Evolutionary conservation across 805 yeast species (phyloP).

Genomic region (Kodamaea laetipori): DNA sequence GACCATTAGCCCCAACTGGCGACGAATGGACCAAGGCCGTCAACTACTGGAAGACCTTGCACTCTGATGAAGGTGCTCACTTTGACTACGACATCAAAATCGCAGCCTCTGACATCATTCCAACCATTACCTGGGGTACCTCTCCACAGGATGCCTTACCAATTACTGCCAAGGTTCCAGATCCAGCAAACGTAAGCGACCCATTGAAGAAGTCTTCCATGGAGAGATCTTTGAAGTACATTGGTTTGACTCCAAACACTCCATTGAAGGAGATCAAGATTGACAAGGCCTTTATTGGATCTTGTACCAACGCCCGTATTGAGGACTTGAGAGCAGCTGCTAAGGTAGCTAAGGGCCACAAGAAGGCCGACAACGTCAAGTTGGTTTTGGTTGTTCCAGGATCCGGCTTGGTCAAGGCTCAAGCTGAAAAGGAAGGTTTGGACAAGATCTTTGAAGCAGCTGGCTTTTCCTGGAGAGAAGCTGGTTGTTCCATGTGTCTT

Average conservation of each 20-base stretch:
- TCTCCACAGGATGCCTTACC: conserved; percentile 99
- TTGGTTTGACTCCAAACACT: conserved; percentile 85
- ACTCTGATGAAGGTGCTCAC: conserved; percentile 85
- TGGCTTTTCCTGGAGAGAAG: conserved; percentile 99
- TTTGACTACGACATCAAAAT: conserved; percentile 84
- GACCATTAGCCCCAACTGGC: conserved; percentile 94
- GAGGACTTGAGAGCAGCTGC: conserved; percentile 98
- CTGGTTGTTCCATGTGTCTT: conserved; percentile 99
- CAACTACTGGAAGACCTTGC: conserved; percentile 84
- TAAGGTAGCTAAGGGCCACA: conserved; percentile 83
- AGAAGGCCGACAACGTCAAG: conserved; percentile 78
- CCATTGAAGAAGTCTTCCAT: conserved; percentile 79
- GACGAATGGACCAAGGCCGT: conserved; percentile 95
- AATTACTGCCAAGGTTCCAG: conserved; percentile 86
- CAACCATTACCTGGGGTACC: conserved; percentile 99
- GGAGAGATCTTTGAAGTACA: conserved; percentile 88
- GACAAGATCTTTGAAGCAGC: conserved; percentile 89
- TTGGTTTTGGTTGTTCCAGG: conserved; percentile 95
- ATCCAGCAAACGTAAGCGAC: conserved; percentile 72
- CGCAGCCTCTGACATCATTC: conserved; percentile 81
- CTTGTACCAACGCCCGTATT: conserved; percentile 96
- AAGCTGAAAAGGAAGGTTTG: conserved; percentile 94
- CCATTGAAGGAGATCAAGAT: conserved; percentile 73
- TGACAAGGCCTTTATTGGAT: conserved; percentile 96
- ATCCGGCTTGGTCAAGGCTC: conserved; percentile 89